Base-by-base conservation (phyloP, 768 basidiomycete species). In the Boletus reticuloceps region DNA sequence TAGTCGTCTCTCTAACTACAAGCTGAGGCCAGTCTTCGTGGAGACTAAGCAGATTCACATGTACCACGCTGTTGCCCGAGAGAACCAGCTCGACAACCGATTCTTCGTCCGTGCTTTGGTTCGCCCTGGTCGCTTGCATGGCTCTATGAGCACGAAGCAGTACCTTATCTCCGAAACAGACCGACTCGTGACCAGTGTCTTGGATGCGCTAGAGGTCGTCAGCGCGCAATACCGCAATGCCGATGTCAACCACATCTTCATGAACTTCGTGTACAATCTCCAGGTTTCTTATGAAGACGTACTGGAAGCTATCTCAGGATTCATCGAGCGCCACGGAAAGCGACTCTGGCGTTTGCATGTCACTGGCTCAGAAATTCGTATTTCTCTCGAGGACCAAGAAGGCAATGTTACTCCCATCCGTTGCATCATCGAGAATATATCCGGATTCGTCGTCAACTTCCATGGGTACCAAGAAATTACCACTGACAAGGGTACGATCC, bases 101-200 rank as follows among this genome's bases (percentile, higher is more conserved):
- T 99, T 99, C 87, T 98, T 99, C 75, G 84, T 99, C 51, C 94
- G 97, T 56, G 97, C 94, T 27, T 81, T 99, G 54, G 85, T 99
- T 47, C 92, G 97, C 51, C 97, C 97, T 41, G 97, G 97, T 52
- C 90, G 96, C 53, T 83, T 98, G 36, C 84, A 89, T 39, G 94
- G 94, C 34, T 83, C 82, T 48, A 94, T 98, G 89, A 93, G 86
- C 71, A 94, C 86, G 50, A 90, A 93, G n/a, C 89, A 98, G 73
- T 99, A 98, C 75, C 88, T 99, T 67, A 91, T 99, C 61, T 97
- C 96, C 2, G 97, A 99, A 77, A 95, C 95, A 13, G 97, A 99
- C 67, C 90, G 97, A 44, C 85, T 98, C 13, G 91, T 98, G 58
- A 96, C 92, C 40, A 89, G 84, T 65, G 86, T 98, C 62, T 79